phyloP scores from a whole-genome alignment of 495 filamentous ascomycete species.

The Penicillium angulare region DNA sequence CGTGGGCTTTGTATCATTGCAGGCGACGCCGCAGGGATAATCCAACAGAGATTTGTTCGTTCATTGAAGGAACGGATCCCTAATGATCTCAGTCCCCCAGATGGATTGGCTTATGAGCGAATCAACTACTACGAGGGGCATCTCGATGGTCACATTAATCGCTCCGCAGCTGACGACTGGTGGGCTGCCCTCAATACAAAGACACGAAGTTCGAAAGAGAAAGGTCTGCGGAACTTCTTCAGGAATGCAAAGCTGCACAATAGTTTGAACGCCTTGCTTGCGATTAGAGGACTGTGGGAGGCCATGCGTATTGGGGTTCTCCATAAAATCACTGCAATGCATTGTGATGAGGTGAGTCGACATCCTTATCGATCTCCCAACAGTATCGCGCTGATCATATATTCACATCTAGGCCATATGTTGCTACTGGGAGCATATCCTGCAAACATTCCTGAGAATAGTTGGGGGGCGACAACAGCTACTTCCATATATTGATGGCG shows the following conservation, averaged over 20 bases:
- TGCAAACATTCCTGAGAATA: not conserved
- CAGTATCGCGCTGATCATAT: not conserved
- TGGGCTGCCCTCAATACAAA: slow-evolving; percentile 1
- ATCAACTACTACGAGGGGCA: slow-evolving; percentile 14
- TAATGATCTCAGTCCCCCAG: slow-evolving; percentile 8
- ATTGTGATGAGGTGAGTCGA: slow-evolving; percentile 13
- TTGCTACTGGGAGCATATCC: slow-evolving; percentile 1
- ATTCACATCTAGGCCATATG: not conserved
- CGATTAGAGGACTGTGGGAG: slow-evolving; percentile 5
- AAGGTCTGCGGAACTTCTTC: slow-evolving; percentile 5
- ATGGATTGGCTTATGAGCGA: slow-evolving; percentile 14
- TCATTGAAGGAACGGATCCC: slow-evolving; percentile 8
- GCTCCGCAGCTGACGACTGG: slow-evolving; percentile 5
- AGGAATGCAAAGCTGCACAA: not conserved
- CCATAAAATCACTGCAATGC: slow-evolving; percentile 12
- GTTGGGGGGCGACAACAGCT: not conserved
- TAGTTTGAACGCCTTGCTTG: slow-evolving; percentile 4
- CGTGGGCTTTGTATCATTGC: too few relatives aligned
- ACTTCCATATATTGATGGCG: not conserved
- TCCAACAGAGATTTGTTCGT: slow-evolving; percentile 2
- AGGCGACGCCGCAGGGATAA: too few relatives aligned
- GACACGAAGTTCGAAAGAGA: slow-evolving; percentile 3
- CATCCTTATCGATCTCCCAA: not conserved
- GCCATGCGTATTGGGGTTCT: slow-evolving; percentile 12
- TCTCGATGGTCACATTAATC: not conserved